A percentile compares a stretch with the other conserved stretches of the same genome.
These are phyloP conservation scores for Trichosporon coremiiforme DNA, from an alignment of 1,284 basidiomycete species.

Conservation along the genomic window DNA sequence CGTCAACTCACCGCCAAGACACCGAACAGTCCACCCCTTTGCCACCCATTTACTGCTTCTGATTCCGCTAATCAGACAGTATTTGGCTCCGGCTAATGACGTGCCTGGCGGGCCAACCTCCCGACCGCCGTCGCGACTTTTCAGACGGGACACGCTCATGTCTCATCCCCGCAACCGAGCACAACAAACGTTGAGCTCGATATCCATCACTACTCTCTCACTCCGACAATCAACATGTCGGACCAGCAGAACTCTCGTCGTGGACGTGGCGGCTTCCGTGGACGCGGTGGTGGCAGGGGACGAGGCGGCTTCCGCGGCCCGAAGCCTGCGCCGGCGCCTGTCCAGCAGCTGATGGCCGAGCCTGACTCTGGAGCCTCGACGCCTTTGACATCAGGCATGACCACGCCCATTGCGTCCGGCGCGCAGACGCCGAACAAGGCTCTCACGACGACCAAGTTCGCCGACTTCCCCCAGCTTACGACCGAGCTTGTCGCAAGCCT, in stretches of 20 bases:
- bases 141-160: background rate
- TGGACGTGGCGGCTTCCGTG: conserved; percentile 15
- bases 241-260: conserved; percentile 12
- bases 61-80: background rate
- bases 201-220: background rate
- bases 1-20: background rate
- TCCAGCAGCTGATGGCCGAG: conserved; percentile 3
- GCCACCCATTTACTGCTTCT: background rate
- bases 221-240: conserved; percentile 15
- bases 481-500: conserved; percentile 40
- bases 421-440: conserved; percentile 16
- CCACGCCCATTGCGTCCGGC: conserved; percentile 23
- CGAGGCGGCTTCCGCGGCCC: conserved; percentile 13
- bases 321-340: conserved; percentile 16
- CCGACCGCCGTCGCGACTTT: conserved; percentile 2
- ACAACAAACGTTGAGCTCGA: background rate
- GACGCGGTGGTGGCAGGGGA: background rate
- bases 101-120: no score
- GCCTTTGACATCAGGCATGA: conserved; percentile 22
- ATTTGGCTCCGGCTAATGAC: background rate
- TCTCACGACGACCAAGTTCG: conserved; percentile 32
- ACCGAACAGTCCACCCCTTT: background rate
- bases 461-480: conserved; percentile 34
- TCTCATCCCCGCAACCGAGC: background rate
- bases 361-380: conserved; percentile 18